Conservation (phyloP, 1,284 basidiomycete genomes). For the Naganishia sp. region DNA sequence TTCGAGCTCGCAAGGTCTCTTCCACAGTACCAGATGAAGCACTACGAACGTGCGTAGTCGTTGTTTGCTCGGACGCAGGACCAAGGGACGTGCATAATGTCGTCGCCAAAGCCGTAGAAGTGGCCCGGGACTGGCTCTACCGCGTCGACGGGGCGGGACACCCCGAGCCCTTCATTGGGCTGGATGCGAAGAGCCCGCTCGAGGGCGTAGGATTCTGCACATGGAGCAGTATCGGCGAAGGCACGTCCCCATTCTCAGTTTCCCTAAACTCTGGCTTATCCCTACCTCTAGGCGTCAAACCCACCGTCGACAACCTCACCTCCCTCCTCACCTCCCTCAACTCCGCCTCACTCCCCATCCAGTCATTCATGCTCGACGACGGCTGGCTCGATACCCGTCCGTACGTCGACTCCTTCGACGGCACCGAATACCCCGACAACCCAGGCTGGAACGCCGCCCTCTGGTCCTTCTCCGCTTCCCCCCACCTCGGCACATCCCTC, state of each 20-base stretch:
- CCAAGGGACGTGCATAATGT: slow-evolving; percentile 26
- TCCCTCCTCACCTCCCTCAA: slow-evolving; percentile 26
- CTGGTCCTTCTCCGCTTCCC: slow-evolving; percentile 30
- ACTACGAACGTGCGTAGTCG: slow-evolving; percentile 35
- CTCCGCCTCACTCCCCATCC: slow-evolving; percentile 35
- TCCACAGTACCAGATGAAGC: not conserved
- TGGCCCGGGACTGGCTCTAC: slow-evolving; percentile 33
- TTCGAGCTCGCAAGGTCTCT: not conserved
- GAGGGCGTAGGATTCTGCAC: slow-evolving; percentile 35
- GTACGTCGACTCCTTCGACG: slow-evolving; percentile 1
- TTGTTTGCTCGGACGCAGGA: slow-evolving; percentile 21
- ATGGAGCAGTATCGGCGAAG: slow-evolving; percentile 32
- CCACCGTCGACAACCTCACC: slow-evolving; percentile 21
- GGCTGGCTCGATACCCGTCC: slow-evolving; percentile 43
- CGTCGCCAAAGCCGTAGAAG: slow-evolving; percentile 34
- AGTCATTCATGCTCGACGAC: slow-evolving; percentile 45
- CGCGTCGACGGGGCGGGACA: slow-evolving; percentile 26
- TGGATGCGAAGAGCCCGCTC: slow-evolving; percentile 32
- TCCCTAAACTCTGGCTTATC: not conserved
- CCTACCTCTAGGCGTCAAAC: slow-evolving; percentile 6
- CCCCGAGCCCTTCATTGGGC: slow-evolving; percentile 35
- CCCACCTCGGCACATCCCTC: slow-evolving; percentile 33
- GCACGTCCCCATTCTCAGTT: slow-evolving; percentile 2
- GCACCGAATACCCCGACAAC: slow-evolving; percentile 7
- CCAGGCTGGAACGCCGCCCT: slow-evolving; percentile 24